phyloP scores from a whole-genome alignment of 2,329 filamentous ascomycete genomes.

The Coniochaeta hoffmannii region DNA sequence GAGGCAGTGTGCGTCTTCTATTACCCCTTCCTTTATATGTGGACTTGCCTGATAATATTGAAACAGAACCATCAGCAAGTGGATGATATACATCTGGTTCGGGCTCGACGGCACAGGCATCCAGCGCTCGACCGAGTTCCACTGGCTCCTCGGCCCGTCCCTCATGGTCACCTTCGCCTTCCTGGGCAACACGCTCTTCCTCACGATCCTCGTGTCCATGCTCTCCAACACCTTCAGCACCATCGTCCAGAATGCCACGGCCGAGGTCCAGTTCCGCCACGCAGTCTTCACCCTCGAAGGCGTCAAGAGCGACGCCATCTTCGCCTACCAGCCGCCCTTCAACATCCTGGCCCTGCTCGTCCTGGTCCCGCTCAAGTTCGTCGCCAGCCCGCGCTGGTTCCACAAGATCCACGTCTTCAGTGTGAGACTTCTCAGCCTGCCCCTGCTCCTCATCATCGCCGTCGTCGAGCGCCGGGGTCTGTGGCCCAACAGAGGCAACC shows the following conservation, averaged over 20 bases:
- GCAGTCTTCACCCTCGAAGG: constrained; percentile 79
- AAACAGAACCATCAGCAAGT: constrained; percentile 64
- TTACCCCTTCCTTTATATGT: neutral
- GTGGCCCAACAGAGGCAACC: constrained; percentile 38
- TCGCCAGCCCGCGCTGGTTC: constrained; percentile 78
- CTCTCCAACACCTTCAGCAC: constrained; percentile 76
- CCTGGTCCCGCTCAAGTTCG: constrained; percentile 68
- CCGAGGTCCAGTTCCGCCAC: constrained; percentile 77
- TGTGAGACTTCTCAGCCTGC: constrained; percentile 68
- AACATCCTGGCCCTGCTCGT: constrained; percentile 71
- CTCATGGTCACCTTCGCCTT: constrained; percentile 82
- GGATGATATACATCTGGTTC: constrained; percentile 94
- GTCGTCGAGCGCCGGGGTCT: constrained; percentile 62
- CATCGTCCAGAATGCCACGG: constrained; percentile 67
- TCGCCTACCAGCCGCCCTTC: constrained; percentile 76
- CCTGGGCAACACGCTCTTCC: constrained; percentile 77
- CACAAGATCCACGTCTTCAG: constrained; percentile 81
- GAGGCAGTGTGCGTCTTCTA: constrained; percentile 39
- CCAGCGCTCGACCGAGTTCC: constrained; percentile 58
- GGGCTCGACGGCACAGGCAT: constrained; percentile 69
- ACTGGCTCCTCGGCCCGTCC: constrained; percentile 69
- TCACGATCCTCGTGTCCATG: constrained; percentile 86
- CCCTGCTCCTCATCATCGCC: constrained; percentile 64
- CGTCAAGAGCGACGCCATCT: constrained; percentile 77
- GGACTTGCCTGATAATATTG: neutral